A percentile compares a stretch with the other conserved stretches of the same genome.
These are phyloP conservation scores for Ceratocystis huliohia DNA, from an alignment of 2,329 filamentous ascomycete genomes.

Conservation along the genomic window DNA sequence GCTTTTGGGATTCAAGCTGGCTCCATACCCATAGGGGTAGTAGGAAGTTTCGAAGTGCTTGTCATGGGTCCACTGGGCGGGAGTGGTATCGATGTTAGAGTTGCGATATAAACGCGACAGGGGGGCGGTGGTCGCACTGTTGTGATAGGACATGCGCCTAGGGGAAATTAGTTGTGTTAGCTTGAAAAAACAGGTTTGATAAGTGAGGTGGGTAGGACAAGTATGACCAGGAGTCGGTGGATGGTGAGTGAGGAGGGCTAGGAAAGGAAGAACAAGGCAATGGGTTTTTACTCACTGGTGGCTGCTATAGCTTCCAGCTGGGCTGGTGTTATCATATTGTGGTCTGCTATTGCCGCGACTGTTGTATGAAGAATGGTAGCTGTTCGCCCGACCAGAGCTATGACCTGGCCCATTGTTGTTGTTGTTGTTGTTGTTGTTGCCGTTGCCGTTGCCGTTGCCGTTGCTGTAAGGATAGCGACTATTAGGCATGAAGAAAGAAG, in stretches of 20 bases:
- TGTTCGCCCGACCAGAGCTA: conserved; percentile 50
- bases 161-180: not conserved
- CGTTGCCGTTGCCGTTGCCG: no score
- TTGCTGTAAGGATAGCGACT: conserved; percentile 50
- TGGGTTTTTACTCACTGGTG: not conserved
- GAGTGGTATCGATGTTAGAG: conserved; percentile 1
- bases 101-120: not conserved
- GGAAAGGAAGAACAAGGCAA: not conserved
- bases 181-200: not conserved
- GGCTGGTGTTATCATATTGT: not conserved
- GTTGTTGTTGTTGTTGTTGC: conserved; percentile 29
- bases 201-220: not conserved
- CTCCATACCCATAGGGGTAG: conserved; percentile 32
- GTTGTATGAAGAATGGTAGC: conserved; percentile 51
- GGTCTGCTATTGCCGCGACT: not conserved
- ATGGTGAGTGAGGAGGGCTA: not conserved
- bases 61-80: conserved; percentile 78
- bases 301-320: not conserved
- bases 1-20: not conserved
- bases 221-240: not conserved
- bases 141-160: conserved; percentile 11
- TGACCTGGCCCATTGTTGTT: conserved; percentile 30
- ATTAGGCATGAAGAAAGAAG: conserved; percentile 92
- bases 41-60: conserved; percentile 53
- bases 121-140: not conserved